Conservation (phyloP, 116 monocot genomes). For the Posidonia oceanica region DNA sequence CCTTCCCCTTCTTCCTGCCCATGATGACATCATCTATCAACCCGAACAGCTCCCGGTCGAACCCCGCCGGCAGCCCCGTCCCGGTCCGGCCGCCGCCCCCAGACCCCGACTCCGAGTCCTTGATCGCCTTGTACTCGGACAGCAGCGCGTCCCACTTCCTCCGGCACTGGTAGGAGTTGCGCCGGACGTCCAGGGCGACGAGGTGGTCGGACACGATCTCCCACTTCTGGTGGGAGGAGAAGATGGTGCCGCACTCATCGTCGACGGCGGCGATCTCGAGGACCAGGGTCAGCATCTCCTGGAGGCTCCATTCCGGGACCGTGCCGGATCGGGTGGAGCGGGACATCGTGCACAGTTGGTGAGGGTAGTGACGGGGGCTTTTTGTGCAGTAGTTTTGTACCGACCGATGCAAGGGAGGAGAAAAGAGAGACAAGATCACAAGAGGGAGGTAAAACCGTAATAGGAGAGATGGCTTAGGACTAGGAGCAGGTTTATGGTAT, state of each 20-base stretch:
- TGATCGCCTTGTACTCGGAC: slow-evolving; percentile 7
- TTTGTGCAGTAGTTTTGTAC: too few relatives aligned
- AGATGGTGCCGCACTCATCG: slow-evolving; percentile 5
- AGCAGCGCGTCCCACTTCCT: slow-evolving; percentile 17
- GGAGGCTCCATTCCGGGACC: slow-evolving; percentile 10
- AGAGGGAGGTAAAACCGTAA: too few relatives aligned
- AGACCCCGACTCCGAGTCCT: slow-evolving; percentile 3
- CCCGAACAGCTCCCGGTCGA: slow-evolving; percentile 14
- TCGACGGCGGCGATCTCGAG: slow-evolving; percentile 15
- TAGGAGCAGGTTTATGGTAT: too few relatives aligned
- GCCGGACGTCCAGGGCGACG: not conserved
- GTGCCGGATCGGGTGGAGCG: slow-evolving; percentile 15
- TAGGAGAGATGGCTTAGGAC: too few relatives aligned
- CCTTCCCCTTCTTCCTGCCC: not conserved
- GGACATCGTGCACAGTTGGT: not conserved
- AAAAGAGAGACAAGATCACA: too few relatives aligned
- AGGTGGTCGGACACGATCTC: slow-evolving; percentile 16
- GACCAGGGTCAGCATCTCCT: slow-evolving; percentile 13
- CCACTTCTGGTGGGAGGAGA: slow-evolving; percentile 25
- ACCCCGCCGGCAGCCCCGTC: not conserved
- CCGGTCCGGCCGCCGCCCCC: not conserved
- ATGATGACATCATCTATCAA: slow-evolving; percentile 8
- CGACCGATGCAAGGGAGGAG: too few relatives aligned
- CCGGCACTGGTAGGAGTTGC: slow-evolving; percentile 13
- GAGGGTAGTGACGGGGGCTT: too few relatives aligned